Percentiles rank a stretch among this genome's conserved stretches.
phyloP scores from a whole-genome alignment of 2,329 filamentous ascomycete species.

The Biscogniauxia marginata region DNA sequence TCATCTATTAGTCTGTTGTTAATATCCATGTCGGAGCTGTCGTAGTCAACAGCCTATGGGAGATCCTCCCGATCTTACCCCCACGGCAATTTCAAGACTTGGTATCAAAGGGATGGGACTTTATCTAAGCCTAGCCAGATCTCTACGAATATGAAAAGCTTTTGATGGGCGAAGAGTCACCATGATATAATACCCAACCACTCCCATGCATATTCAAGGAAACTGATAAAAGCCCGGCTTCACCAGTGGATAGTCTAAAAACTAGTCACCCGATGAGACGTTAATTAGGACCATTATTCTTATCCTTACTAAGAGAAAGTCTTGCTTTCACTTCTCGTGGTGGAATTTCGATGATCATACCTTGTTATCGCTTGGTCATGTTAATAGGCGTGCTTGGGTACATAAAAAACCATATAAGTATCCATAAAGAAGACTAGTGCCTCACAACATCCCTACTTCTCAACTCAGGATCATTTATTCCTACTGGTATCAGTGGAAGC shows the following conservation, averaged over 20 bases:
- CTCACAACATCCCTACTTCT: not conserved
- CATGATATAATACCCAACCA: not conserved
- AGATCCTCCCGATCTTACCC: conserved; percentile 2
- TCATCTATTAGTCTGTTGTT: conserved; percentile 5
- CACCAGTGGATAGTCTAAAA: not conserved
- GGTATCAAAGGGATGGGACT: conserved; percentile 14
- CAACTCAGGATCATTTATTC: not conserved
- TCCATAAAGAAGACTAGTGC: not conserved
- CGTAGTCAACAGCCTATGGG: conserved; percentile 5
- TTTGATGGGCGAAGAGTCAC: not conserved
- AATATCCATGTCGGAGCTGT: conserved; percentile 11
- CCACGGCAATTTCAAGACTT: conserved; percentile 10
- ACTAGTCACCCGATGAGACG: not conserved
- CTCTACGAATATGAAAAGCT: conserved; percentile 5
- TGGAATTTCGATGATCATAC: too few relatives aligned
- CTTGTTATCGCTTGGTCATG: too few relatives aligned
- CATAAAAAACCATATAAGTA: not conserved
- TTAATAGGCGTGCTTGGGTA: too few relatives aligned
- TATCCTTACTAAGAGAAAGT: not conserved
- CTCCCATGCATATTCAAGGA: too few relatives aligned
- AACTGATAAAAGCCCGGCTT: not conserved
- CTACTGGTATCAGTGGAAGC: not conserved
- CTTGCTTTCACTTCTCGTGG: not conserved
- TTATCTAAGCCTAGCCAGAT: conserved; percentile 1
- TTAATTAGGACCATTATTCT: not conserved